Evolutionary conservation across 108 stramenopile genomes (phyloP).

Genomic region (Skeletonema costatum): DNA sequence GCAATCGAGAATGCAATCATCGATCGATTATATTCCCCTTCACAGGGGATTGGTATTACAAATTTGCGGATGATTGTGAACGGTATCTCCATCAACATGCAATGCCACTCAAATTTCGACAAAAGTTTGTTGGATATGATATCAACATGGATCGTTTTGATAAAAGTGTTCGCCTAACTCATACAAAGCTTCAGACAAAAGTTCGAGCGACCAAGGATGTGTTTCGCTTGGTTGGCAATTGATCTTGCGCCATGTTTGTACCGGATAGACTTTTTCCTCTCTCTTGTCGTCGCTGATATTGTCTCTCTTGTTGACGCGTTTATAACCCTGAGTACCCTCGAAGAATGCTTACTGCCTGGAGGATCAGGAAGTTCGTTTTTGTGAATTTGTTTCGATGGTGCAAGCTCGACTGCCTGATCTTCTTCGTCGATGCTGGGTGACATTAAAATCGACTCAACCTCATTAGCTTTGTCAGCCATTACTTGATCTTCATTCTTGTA

Average conservation of each 20-base stretch:
- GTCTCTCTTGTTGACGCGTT: conserved; percentile 8
- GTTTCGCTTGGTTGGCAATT: neutral
- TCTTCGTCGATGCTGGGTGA: conserved; percentile 18
- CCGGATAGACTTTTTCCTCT: neutral
- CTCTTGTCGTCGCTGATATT: neutral
- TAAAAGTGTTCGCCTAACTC: conserved; percentile 11
- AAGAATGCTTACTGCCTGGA: conserved; percentile 19
- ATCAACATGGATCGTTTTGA: conserved; percentile 1
- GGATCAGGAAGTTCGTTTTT: neutral
- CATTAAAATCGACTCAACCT: neutral
- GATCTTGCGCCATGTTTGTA: neutral
- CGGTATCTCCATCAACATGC: conserved; percentile 5
- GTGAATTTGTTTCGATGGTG: neutral
- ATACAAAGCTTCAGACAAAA: conserved; percentile 1
- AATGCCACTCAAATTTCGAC: neutral
- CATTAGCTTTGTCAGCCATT: neutral
- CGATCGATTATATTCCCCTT: conserved; percentile 72
- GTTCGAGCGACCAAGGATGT: neutral
- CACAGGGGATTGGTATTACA: conserved; percentile 70
- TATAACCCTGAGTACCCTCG: conserved; percentile 24
- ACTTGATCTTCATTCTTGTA: conserved; percentile 14
- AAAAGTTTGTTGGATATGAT: neutral
- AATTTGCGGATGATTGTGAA: conserved; percentile 23
- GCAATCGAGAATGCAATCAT: conserved; percentile 68
- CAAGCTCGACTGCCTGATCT: conserved; percentile 13